These are phyloP conservation scores for Auricularia heimuer DNA, from an alignment of 768 basidiomycete species.

Conservation along the genomic window DNA sequence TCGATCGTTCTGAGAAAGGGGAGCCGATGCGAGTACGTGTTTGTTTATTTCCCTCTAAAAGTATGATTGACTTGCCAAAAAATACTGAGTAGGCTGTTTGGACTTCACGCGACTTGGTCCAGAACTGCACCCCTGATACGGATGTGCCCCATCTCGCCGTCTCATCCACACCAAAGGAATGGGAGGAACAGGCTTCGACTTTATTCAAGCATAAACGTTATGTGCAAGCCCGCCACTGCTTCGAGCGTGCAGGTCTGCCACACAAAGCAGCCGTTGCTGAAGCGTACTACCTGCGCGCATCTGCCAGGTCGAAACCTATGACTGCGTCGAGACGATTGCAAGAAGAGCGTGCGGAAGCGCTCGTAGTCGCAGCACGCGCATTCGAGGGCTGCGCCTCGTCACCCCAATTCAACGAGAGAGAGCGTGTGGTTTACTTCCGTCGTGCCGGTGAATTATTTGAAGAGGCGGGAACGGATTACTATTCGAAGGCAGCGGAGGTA, in stretches of 20 bases:
- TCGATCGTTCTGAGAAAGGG: conserved; percentile 46
- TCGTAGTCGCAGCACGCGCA: conserved; percentile 36
- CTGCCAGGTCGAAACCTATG: conserved; percentile 29
- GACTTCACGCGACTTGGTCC: conserved; percentile 35
- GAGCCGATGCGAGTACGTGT: conserved; percentile 46
- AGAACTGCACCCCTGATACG: conserved; percentile 37
- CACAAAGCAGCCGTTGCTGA: conserved; percentile 38
- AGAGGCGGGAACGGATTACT: conserved; percentile 22
- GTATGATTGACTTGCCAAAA: neutral
- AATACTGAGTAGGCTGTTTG: conserved; percentile 36
- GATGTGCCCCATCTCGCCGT: conserved; percentile 47
- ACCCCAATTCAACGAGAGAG: conserved; percentile 20
- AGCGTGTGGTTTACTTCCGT: conserved; percentile 26
- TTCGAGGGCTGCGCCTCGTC: conserved; percentile 34
- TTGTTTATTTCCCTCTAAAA: neutral
- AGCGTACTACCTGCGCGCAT: conserved; percentile 45
- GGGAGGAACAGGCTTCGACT: conserved; percentile 30
- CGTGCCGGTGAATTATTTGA: conserved; percentile 41
- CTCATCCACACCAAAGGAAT: conserved; percentile 40
- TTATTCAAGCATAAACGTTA: conserved; percentile 37
- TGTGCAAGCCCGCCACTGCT: conserved; percentile 45
- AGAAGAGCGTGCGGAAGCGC: conserved; percentile 25
- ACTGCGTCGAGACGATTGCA: conserved; percentile 17
- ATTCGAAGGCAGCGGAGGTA: conserved; percentile 33
- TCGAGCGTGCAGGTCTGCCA: conserved; percentile 33